Evolutionary conservation across 306 rosid species (phyloP).

Genomic region (Alnus rubra): DNA sequence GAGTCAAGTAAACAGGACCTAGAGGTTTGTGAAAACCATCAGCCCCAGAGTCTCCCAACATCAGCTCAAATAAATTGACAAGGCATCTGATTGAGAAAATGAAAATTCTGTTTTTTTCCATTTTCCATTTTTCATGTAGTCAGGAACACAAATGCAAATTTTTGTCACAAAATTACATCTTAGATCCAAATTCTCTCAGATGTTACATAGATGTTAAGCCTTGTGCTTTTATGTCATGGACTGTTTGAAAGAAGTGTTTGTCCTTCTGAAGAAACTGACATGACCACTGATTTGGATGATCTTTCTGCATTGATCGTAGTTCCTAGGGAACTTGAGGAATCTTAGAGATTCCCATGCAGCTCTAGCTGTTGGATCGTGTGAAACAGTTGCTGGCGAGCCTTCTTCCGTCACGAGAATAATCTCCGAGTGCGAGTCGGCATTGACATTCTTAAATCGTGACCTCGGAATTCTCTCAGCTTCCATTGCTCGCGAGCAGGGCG

Average conservation of each 20-base stretch:
- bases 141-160: neutral
- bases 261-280: neutral
- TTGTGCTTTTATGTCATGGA: neutral
- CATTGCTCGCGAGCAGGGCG: conserved; percentile 81
- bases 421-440: conserved; percentile 84
- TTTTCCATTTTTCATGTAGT: neutral
- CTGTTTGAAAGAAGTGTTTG: neutral
- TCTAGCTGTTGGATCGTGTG: conserved; percentile 83
- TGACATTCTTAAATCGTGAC: conserved; percentile 82
- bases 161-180: neutral
- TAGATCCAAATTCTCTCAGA: neutral
- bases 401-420: conserved; percentile 85
- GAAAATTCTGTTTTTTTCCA: neutral
- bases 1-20: too few relatives aligned
- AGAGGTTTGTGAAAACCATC: too few relatives aligned
- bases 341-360: conserved; percentile 92
- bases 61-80: neutral
- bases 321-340: conserved; percentile 80
- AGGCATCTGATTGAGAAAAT: neutral
- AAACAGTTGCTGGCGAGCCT: conserved; percentile 77
- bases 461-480: conserved; percentile 96
- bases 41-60: neutral
- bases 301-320: conserved; percentile 43
- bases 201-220: neutral
- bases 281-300: neutral